Evolutionary conservation across 2,329 filamentous ascomycete species (phyloP), one percentile per base, ranked within the genome.

Genomic region (Sclerotinia borealis): DNA sequence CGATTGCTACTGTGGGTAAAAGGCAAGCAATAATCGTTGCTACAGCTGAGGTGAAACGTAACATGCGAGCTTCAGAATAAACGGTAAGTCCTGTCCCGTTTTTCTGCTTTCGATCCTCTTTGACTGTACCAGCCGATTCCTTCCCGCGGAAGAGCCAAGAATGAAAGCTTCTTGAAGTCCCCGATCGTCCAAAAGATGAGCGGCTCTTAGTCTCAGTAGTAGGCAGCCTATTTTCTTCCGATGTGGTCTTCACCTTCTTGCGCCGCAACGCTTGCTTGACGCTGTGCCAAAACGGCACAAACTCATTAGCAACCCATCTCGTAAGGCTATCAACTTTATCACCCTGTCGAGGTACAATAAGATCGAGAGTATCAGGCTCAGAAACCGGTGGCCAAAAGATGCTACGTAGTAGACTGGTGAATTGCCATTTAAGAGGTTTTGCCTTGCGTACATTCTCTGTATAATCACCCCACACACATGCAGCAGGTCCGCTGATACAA

Each of bases 1-100:
- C 45, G n/a, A 70, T 70, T 1, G 68, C 68, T 9, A 63, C 59
- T 1, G 56, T 68, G 0, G 68, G 68, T 8, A 69, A 48, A 2
- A 68, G 59, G 37, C 68, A 69, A 2, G 68, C 68, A 19, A 69
- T 31, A 13, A 70, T 9, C 1, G 68, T 70, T 45, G 66, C 47
- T 1, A 69, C 31, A 4, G 39, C 41, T 13, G 66, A 67, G n/a
- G 68, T 68, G 36, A 69, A 61, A 9, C 29, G 43, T 4, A 37
- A 22, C 47, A 48, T 59, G 56, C 52, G 52, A 8, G 52, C 39
- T 43, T 56, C 52, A 7, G 52, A 56, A 27, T 56, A 56, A 34
- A 56, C 27, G n/a, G 52, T 56, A 56, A 56, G 52, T 6, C 52
- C 52, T 25, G 11, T 19, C 5, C 2, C 45, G 7, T 34, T 19